Evolutionary conservation across 1,284 basidiomycete genomes (phyloP).

Genomic region (Mycosarcoma mackinlayi): DNA sequence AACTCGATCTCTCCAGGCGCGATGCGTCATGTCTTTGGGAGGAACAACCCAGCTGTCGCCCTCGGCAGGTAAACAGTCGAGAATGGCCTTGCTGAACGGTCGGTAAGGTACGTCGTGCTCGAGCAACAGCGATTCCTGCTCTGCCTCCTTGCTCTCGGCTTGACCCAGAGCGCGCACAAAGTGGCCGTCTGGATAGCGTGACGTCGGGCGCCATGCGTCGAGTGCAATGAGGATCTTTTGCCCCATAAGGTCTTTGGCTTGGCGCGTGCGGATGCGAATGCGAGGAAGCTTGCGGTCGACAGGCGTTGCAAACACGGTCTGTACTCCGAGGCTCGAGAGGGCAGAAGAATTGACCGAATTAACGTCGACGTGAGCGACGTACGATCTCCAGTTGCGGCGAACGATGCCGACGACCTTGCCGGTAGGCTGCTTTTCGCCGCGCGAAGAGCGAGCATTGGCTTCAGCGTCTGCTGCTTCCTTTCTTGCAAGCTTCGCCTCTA

Average conservation of each 20-base stretch:
- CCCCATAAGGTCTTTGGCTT: constrained; percentile 85
- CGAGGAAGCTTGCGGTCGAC: constrained; percentile 91
- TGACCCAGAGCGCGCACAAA: constrained; percentile 92
- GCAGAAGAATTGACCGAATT: constrained; percentile 81
- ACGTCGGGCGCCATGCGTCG: constrained; percentile 87
- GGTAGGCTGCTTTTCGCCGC: constrained; percentile 82
- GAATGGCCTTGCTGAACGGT: constrained; percentile 92
- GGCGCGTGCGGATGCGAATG: constrained; percentile 91
- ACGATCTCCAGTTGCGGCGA: constrained; percentile 91
- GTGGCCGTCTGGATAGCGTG: constrained; percentile 95
- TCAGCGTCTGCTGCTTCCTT: constrained; percentile 65
- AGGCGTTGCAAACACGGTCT: constrained; percentile 94
- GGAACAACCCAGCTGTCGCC: constrained; percentile 95
- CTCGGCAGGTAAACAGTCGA: constrained; percentile 88
- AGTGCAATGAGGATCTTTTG: constrained; percentile 97
- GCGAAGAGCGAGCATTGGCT: constrained; percentile 69
- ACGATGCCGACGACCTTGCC: constrained; percentile 90
- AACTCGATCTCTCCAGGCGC: constrained; percentile 85
- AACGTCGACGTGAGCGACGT: constrained; percentile 95
- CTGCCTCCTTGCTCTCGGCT: constrained; percentile 93
- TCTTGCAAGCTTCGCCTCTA: constrained; percentile 40
- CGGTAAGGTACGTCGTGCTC: constrained; percentile 97
- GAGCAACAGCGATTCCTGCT: constrained; percentile 91
- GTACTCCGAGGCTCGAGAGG: constrained; percentile 81
- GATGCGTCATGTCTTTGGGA: constrained; percentile 73